Evolutionary conservation across 306 rosid species (phyloP), one percentile per base, ranked within the genome.

Genomic region (Fragaria iinumae): DNA sequence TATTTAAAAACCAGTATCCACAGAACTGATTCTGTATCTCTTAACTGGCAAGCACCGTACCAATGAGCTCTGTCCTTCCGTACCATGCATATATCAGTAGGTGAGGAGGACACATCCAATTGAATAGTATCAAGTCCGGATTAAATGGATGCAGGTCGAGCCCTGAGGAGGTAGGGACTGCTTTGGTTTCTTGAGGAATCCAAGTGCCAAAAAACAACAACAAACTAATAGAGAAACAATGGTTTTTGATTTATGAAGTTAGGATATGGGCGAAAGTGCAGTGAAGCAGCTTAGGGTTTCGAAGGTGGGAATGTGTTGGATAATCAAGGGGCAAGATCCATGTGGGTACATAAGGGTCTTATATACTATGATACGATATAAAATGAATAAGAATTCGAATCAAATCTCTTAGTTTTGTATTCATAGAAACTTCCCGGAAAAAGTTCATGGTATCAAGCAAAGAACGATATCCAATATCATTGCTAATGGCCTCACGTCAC

Each of bases 321-420:
- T n/a, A 72, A 81, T 76, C 86, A 81, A 85, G 91, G 73, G 90
- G 88, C 96, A 85, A 83, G 73, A 83, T 86, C 92, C 97, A 91
- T 82, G 97, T 88, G 92, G 77, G 69, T 55, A 11, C 71, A 11
- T 6, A 53, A 67, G 72, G 67, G 41, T 38, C 41, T 32, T 38
- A 38, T 38, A 38, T 59, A 62, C 27, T 65, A 65, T 65, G 47
- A 65, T 34, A 65, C 21, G 39, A 60, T 64, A 34, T 64, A 11
- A 32, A 34, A 62, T 62, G 69, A 21, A 20, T 49, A 76, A 81
- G 78, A 76, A 39, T 39, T 39, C 1, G 43, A 39, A 82, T 79
- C 83, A 71, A 78, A 84, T 83, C 80, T 59, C 50, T 3, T 48
- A 32, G n/a, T 34, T 78, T 38, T 18, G 36, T 71, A 55, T 44